Conservation (phyloP, 2,329 filamentous ascomycete genomes). For the Scytalidium sp. region DNA sequence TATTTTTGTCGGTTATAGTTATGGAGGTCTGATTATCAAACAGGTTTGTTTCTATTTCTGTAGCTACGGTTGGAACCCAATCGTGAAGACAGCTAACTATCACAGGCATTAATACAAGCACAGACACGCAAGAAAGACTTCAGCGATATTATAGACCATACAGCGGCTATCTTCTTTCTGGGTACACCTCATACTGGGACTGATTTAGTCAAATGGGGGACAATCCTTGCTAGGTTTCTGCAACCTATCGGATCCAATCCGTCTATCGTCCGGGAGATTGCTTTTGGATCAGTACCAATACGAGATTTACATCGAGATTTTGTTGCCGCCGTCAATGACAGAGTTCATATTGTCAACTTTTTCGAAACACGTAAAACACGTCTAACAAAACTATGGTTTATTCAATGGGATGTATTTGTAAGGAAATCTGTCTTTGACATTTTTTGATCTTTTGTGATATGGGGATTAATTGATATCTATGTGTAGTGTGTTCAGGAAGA, state of each 20-base stretch:
- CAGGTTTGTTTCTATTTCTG: too few relatives aligned
- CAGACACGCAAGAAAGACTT: neutral
- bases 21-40: slow-evolving; percentile 4
- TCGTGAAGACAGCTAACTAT: too few relatives aligned
- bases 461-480: too few relatives aligned
- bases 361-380: slow-evolving; percentile 1
- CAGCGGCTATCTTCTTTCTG: slow-evolving; percentile 1
- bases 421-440: neutral
- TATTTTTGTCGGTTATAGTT: slow-evolving; percentile 4
- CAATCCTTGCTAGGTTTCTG: neutral
- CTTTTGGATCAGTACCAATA: neutral
- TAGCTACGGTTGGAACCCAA: too few relatives aligned
- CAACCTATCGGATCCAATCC: slow-evolving; percentile 1
- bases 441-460: too few relatives aligned
- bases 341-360: slow-evolving; percentile 1
- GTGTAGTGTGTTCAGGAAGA: neutral
- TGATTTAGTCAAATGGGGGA: neutral
- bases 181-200: slow-evolving; percentile 4
- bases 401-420: slow-evolving; percentile 2
- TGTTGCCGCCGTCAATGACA: neutral
- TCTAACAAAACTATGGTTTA: neutral
- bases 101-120: neutral
- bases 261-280: neutral
- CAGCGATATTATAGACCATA: neutral
- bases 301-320: slow-evolving; percentile 1